Evolutionary conservation across 2,329 filamentous ascomycete species (phyloP), one percentile per base, ranked within the genome.

Genomic region (Microascus cirrosus): DNA sequence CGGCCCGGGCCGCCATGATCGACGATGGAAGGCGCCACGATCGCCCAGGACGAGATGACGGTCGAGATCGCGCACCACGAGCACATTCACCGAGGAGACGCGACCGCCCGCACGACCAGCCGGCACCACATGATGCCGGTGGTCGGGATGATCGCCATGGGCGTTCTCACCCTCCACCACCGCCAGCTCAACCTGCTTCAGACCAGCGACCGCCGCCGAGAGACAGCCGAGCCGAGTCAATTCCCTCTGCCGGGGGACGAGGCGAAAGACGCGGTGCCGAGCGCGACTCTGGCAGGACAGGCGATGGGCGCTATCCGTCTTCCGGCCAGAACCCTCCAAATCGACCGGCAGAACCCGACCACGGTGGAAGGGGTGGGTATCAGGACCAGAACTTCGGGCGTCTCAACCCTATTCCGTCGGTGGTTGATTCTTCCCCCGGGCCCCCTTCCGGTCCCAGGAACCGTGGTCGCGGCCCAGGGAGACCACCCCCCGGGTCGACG

Each of bases 351-450:
- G 81, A 84, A 34, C 63, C 71, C 2, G 79, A 83, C 53, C 76
- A 81, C 62, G 73, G 74, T 42, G 72, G 45, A 5, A 57, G 77
- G 61, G 63, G 76, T 22, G 73, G 72, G 58, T 77, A 80, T 60
- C 78, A 83, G 62, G 83, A 86, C 66, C 79, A 80, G 18, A 83
- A 80, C 58, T 85, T 85, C 63, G 83, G 83, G 32, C 80, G 83
- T 2, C 72, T 86, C 54, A 85, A 82, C 61, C 71, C 77, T 1
- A 75, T 78, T 55, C 72, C 76, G 54, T 72, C 74, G 25, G 68
- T 74, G 35, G 64, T 75, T 68, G 68, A 73, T 28, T 75, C 71
- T 48, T 69, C 79, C 48, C 22, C 45, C 1, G 45, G 45, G n/a
- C 45, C 45, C 22, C 82, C 82, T 3, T 77, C 78, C n/a, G 83